Evolutionary conservation across 495 filamentous ascomycete species (phyloP).

Genomic region (Eremomyces bilateralis): DNA sequence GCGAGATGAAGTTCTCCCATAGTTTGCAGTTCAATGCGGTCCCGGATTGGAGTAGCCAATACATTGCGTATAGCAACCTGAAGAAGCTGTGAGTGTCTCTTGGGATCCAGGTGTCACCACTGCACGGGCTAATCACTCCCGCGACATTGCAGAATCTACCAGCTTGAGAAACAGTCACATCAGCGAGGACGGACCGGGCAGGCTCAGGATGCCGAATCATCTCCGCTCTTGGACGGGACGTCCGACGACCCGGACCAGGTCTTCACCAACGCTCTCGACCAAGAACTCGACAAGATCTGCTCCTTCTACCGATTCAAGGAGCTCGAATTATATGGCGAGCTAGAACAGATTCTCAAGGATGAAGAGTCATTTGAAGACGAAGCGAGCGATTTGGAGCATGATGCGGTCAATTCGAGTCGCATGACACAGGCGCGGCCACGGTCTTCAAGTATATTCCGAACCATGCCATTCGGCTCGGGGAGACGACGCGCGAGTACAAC

Average conservation of each 20-base stretch:
- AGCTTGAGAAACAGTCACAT: conserved; percentile 60
- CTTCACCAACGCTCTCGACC: conserved; percentile 62
- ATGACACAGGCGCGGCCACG: conserved; percentile 16
- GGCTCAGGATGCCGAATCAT: conserved; percentile 50
- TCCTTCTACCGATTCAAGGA: conserved; percentile 81
- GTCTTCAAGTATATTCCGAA: conserved; percentile 24
- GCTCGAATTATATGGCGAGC: conserved; percentile 58
- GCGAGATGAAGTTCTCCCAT: conserved; percentile 99
- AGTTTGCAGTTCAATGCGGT: conserved; percentile 99
- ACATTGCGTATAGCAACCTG: conserved; percentile 92
- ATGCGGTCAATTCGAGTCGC: not conserved
- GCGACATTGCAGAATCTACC: conserved; percentile 53
- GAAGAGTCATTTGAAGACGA: conserved; percentile 48
- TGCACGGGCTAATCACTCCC: conserved; percentile 12
- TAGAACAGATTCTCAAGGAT: conserved; percentile 54
- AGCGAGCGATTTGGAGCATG: conserved; percentile 9
- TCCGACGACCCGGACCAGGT: conserved; percentile 32
- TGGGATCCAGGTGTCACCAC: not conserved
- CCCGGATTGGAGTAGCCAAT: conserved; percentile 93
- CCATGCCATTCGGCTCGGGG: conserved; percentile 17
- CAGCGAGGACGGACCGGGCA: conserved; percentile 20
- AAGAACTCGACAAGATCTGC: conserved; percentile 80
- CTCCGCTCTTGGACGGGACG: conserved; percentile 49
- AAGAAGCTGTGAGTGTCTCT: conserved; percentile 70
- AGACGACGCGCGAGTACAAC: conserved; percentile 25